Base-by-base conservation (phyloP, 495 filamentous ascomycete genomes). In the Aspergillus campestris region DNA sequence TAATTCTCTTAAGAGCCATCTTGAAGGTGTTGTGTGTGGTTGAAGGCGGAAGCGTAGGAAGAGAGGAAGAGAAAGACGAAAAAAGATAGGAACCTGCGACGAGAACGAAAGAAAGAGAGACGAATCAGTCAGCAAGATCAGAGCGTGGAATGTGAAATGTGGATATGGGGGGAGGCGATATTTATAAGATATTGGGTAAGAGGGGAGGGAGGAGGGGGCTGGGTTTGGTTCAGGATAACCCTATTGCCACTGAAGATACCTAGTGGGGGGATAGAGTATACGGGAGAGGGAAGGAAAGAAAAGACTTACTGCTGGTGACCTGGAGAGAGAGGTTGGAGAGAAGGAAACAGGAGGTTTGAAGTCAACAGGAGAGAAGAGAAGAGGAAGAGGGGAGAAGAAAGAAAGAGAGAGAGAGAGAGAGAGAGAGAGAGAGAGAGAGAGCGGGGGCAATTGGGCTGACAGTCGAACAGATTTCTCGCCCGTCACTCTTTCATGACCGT, bases 1-100 rank as follows among this genome's bases (percentile, higher is more conserved):
- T 96, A 76, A 98, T 98, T 69, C 92, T 81, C 87, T 98, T 98
- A 64, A 98, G 83, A 73, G 92, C 92, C 92, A 98, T 98, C 58
- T 58, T 69, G 68, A 60, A 44, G 57, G 18, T 24, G 18, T 1
- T 24, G 18, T 24, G 18, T 24, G 61, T 38, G 58, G 57, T 66
- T 51, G 70, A 54, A 64, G 52, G 56, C 45, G 45, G 35, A 49
- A 49, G 35, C 34, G 37, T 27, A 40, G 18, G 38, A 42, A 45
- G 36, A 44, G 42, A 40, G 33, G 44, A 31, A 45, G 38, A 34
- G 31, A 29, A 37, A 14, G 36, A 40, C 33, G 33, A 45, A 31
- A 28, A 29, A 37, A n/a, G 36, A 40, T 30, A 33, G 44, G 30
- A 34, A 40, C 36, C 38, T 49, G 46, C 43, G 42, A 46, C 28